Base-by-base conservation (phyloP, 345 rosid genomes). In the Lumnitzera littorea region DNA sequence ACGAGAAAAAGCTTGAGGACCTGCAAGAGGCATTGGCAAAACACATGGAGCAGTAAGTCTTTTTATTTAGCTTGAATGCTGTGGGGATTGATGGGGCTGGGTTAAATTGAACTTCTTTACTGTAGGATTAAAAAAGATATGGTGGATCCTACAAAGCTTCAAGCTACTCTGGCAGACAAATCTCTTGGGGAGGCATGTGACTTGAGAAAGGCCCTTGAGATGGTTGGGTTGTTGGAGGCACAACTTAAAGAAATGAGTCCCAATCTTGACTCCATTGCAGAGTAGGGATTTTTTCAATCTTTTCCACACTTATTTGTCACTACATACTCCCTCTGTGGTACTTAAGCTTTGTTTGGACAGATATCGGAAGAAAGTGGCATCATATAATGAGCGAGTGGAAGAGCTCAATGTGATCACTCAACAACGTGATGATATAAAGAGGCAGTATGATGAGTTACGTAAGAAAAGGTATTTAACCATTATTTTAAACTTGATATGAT, bases 211-310 rank as follows among this genome's bases (percentile, higher is more conserved):
- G 85, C 86, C 60, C 89, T 90, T 49, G 99, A 90, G 81, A 84
- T 73, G 84, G 86, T 81, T 52, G 72, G 85, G 46, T 63, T 90
- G 74, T 66, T 94, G 64, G 97, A 94, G 71, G 90, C 92, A 54
- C 96, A 94, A 61, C 70, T 94, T 63, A 94, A 88, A 74, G 97
- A 94, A 75, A 68, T 94, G 87, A 88, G 81, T 70, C 99, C 99
- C 60, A 94, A 94, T 75, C 96, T 94, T 51, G 97, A 94, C 75
- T 94, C 97, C 57, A 88, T 94, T 12, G 70, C 99, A 41, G 96
- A 90, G 99, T 94, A 84, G 64, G 83, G 51, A 20, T 64, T 66
- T 63, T 23, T 13, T 10, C 67, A 10, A 20, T 25, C 51, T 43
- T 47, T 1, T 46, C 23, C 55, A 20, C 51, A 58, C 16, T 16